Conservation (phyloP, 306 rosid species). For the Malus sylvestris region DNA sequence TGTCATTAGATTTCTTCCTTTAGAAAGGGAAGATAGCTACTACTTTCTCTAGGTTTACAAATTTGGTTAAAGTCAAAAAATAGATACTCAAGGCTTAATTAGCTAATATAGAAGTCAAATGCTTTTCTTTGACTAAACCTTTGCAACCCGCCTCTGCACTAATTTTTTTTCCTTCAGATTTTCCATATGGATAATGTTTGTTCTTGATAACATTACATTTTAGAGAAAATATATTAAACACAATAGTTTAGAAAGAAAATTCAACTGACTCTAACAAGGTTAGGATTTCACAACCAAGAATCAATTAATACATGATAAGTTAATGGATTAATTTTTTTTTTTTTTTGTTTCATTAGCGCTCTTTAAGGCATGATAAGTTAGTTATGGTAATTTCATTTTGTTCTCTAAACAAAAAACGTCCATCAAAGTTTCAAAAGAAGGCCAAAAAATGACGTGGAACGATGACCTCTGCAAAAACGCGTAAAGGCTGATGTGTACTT, state of each 20-base stretch:
- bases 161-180: too few species aligned
- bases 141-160: too few species aligned
- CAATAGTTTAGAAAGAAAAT: not conserved
- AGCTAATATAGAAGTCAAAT: not conserved
- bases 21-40: not conserved
- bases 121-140: too few species aligned
- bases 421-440: not conserved
- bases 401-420: not conserved
- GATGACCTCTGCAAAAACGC: not conserved
- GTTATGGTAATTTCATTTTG: not conserved
- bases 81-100: too few species aligned
- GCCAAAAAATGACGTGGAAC: not conserved
- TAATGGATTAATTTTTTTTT: too few species aligned
- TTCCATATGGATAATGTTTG: not conserved
- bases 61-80: too few species aligned
- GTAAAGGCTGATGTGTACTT: not conserved
- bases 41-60: too few species aligned
- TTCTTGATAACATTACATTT: not conserved
- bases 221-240: not conserved
- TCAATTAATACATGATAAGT: not conserved
- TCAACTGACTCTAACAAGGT: too few species aligned
- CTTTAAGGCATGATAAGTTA: too few species aligned
- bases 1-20: too few species aligned
- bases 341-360: too few species aligned
- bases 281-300: not conserved